Evolutionary conservation across 208 protist species (phyloP), one percentile per base, ranked within the genome.

Genomic region (Wallacemonas sp.): DNA sequence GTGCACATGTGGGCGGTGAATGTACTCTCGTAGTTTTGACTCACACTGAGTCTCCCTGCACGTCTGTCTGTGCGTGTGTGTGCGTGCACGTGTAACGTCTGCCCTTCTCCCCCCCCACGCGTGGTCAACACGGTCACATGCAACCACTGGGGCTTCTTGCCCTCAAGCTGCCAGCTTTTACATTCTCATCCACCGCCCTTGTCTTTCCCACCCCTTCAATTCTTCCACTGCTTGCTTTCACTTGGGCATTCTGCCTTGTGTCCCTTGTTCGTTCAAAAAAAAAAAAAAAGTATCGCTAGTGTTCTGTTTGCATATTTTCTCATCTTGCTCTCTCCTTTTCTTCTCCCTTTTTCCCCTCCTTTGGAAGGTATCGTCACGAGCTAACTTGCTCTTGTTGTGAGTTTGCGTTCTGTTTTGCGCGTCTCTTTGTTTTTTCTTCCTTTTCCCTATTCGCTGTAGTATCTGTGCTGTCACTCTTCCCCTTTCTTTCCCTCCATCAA

Each of bases 161-260:
- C n/a, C n/a, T n/a, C n/a, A n/a, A n/a, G n/a, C n/a, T n/a, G n/a
- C n/a, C n/a, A n/a, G n/a, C n/a, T n/a, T n/a, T n/a, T n/a, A n/a
- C n/a, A n/a, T n/a, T n/a, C n/a, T n/a, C n/a, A n/a, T n/a, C n/a
- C n/a, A n/a, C n/a, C n/a, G n/a, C n/a, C n/a, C n/a, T n/a, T 69
- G 26, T 42, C 31, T 59, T 52, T 50, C 29, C 74, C 38, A 16
- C 29, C 59, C 38, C 29, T 45, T 50, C 20, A 8, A 26, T 18
- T 62, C 33, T 55, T 42, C 22, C 50, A 18, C n/a, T 20, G n/a
- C n/a, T n/a, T n/a, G n/a, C 50, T 61, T 38, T 29, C 32, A 74
- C 7, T 50, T 28, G 42, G 33, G 55, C 46, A 28, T 46, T 48
- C 16, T 33, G 33, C 28, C 32, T 29, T 32, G 11, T 54, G 3